Conservation (phyloP, 441 rosid genomes). For the Euphorbia celastroides region DNA sequence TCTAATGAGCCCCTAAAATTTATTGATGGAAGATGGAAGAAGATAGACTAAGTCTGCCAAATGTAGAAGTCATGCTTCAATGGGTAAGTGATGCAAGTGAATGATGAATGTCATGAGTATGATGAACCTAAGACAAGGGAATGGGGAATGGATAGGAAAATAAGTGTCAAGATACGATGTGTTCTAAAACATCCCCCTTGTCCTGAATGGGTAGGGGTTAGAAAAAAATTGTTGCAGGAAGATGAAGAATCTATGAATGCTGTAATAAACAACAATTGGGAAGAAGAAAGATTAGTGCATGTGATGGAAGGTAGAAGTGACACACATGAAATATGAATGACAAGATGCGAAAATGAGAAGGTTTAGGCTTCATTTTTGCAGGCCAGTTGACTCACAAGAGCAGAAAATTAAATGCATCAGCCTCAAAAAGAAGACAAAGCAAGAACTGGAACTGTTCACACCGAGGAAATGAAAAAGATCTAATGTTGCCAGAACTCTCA, state of each 20-base stretch:
- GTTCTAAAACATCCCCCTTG: background rate
- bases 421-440: background rate
- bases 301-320: background rate
- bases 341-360: background rate
- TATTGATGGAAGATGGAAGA: background rate
- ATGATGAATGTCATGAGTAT: background rate
- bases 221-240: background rate
- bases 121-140: background rate
- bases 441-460: background rate
- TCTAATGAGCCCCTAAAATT: background rate
- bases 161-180: background rate
- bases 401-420: background rate
- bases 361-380: background rate
- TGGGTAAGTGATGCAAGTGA: background rate
- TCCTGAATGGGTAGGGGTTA: background rate
- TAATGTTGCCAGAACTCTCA: background rate
- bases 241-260: background rate
- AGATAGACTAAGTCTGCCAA: background rate
- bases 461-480: background rate
- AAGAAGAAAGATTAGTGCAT: background rate
- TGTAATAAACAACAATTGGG: background rate
- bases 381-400: background rate
- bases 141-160: background rate
- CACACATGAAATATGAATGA: background rate
- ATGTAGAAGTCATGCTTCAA: background rate